These are phyloP conservation scores for Labyrinthula sp. DNA, from an alignment of 352 stramenopile species.

Conservation along the genomic window DNA sequence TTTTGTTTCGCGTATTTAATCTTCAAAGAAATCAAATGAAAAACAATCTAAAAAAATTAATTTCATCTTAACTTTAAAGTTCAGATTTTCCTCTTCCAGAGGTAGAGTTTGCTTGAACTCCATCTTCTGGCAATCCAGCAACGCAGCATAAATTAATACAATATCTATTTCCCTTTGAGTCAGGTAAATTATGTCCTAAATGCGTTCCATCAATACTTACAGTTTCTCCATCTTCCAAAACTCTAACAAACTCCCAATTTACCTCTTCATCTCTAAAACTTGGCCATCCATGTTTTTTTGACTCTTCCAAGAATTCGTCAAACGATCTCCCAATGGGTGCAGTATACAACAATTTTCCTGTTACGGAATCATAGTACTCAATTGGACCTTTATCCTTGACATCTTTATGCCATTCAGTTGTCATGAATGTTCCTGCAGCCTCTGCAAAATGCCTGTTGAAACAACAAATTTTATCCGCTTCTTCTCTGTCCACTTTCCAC, in stretches of 20 bases:
- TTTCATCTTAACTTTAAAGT: too few relatives aligned
- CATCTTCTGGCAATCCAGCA: slow-evolving; percentile 43
- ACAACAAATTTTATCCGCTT: slow-evolving; percentile 50
- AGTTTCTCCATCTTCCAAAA: slow-evolving; percentile 45
- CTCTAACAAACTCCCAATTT: slow-evolving; percentile 50
- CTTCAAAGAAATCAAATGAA: too few relatives aligned
- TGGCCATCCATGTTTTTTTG: slow-evolving; percentile 44
- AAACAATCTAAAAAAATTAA: too few relatives aligned
- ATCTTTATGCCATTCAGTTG: slow-evolving; percentile 25
- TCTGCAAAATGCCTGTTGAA: slow-evolving; percentile 56
- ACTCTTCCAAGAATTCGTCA: slow-evolving; percentile 46
- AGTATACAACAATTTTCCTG: slow-evolving; percentile 45
- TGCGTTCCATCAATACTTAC: slow-evolving; percentile 45
- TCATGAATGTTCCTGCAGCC: slow-evolving; percentile 45
- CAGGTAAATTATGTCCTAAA: slow-evolving; percentile 50
- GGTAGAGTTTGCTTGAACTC: too few relatives aligned
- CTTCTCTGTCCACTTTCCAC: slow-evolving; percentile 42
- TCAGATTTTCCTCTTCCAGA: too few relatives aligned
- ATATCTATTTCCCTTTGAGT: slow-evolving; percentile 49
- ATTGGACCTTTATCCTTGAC: slow-evolving; percentile 32
- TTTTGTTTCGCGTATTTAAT: too few relatives aligned
- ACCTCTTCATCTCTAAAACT: slow-evolving; percentile 47
- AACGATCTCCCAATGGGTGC: slow-evolving; percentile 41
- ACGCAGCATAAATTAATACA: slow-evolving; percentile 58
- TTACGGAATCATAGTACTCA: slow-evolving; percentile 52